These are phyloP conservation scores for Rhizopogon rudus DNA, from an alignment of 768 basidiomycete genomes.

Conservation along the genomic window DNA sequence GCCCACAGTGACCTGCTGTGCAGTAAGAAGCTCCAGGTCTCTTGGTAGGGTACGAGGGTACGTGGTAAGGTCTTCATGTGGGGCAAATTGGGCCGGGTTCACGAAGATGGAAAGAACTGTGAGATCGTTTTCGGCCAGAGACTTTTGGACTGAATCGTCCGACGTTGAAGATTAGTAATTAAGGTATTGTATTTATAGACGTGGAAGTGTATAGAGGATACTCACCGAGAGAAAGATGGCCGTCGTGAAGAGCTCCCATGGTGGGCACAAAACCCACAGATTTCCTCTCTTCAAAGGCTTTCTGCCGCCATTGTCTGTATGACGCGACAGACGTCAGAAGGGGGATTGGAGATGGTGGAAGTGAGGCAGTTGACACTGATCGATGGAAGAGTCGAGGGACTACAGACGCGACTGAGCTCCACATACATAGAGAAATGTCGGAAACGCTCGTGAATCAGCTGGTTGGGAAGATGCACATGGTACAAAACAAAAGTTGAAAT, in stretches of 20 bases:
- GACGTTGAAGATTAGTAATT: neutral
- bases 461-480: neutral
- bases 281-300: constrained; percentile 50
- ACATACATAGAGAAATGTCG: constrained; percentile 1
- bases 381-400: no score
- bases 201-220: constrained; percentile 15
- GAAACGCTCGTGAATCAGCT: no score
- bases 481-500: neutral
- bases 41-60: constrained; percentile 84
- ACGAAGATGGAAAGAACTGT: constrained; percentile 97
- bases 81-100: constrained; percentile 96
- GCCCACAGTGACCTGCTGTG: constrained; percentile 27
- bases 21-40: constrained; percentile 63
- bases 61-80: constrained; percentile 85
- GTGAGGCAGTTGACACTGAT: constrained; percentile 10
- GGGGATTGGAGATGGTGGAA: constrained; percentile 33
- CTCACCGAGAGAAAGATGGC: constrained; percentile 88
- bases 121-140: constrained; percentile 71
- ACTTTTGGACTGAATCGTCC: constrained; percentile 59
- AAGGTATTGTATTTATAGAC: neutral
- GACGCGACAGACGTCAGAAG: constrained; percentile 55
- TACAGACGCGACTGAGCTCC: constrained; percentile 1
- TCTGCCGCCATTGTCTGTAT: constrained; percentile 71
- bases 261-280: constrained; percentile 94
- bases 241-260: constrained; percentile 95